Evolutionary conservation across 2,329 filamentous ascomycete species (phyloP), one percentile per base, ranked within the genome.

Genomic region (Chaetothyriales sp.): DNA sequence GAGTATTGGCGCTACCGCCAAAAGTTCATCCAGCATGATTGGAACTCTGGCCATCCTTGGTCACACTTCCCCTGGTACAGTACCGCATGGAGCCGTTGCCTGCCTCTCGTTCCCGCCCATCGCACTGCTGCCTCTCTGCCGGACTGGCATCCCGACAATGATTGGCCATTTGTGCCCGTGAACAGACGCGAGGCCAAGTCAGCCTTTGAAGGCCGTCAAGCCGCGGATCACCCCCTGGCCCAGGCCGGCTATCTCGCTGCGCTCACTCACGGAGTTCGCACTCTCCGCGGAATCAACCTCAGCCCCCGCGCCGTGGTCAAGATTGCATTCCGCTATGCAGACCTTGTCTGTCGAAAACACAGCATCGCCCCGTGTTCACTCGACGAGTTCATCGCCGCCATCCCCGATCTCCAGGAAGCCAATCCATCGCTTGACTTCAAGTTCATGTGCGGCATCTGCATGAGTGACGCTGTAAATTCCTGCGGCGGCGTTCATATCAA

Each of bases 51-150:
- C 46, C 44, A 5, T 48, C 28, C 48, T 44, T 43, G 3, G 48
- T 43, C 19, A 19, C 43, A 48, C 19, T 62, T 62, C 42, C 60
- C 59, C 12, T 65, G 62, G 62, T 60, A 57, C 49, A 57, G 53
- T 2, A 53, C 62, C 15, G 52, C 57, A 15, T 66, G 64, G 64
- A 60, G 64, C 12, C 50, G 52, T 28, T 64, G 61, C 47, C 51
- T 66, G 5, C 64, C 64, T 2, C 57, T 63, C 10, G 55, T 64
- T 6, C 61, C 64, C 5, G 46, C 44, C 3, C 61, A 65, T 52
- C 61, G 62, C 19, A 54, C 59, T 12, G 47, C 59, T 2, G 59
- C 53, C 8, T 42, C 51, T 18, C 39, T 52, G 22, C 57, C 55
- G 18, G 39, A 53, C 12, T 66, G 63, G 63, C 54, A 65, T 48